Evolutionary conservation across 2,329 filamentous ascomycete species (phyloP).

Genomic region (Harringtonia lauricola): DNA sequence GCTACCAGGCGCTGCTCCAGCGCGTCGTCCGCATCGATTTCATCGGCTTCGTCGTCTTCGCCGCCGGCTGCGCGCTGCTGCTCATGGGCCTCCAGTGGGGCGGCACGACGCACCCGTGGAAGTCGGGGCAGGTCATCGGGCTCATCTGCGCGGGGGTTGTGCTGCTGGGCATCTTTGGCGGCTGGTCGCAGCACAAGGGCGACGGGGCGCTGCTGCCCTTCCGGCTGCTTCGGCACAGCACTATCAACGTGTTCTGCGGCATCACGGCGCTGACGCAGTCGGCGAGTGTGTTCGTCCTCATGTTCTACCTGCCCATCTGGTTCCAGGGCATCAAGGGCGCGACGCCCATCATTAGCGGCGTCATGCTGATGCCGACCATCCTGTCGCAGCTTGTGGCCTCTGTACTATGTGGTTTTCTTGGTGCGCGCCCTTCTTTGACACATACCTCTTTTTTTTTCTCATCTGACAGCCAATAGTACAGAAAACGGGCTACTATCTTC

Average conservation of each 20-base stretch:
- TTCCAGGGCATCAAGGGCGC: conserved; percentile 21
- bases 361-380: conserved; percentile 10
- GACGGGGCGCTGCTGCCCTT: conserved; percentile 26
- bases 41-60: conserved; percentile 29
- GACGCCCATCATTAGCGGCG: conserved; percentile 13
- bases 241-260: conserved; percentile 13
- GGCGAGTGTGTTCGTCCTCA: conserved; percentile 18
- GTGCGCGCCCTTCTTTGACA: not conserved
- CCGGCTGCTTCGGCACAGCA: conserved; percentile 25
- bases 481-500: conserved; percentile 30
- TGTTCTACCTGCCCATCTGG: conserved; percentile 21
- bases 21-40: conserved; percentile 23
- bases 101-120: conserved; percentile 27
- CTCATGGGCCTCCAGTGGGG: conserved; percentile 30
- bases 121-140: conserved; percentile 21
- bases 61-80: conserved; percentile 18
- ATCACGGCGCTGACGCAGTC: conserved; percentile 5
- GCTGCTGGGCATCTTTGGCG: conserved; percentile 17
- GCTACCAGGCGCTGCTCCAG: not conserved
- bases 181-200: conserved; percentile 24
- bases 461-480: conserved; percentile 10
- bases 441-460: not conserved
- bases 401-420: conserved; percentile 4
- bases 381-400: conserved; percentile 6
- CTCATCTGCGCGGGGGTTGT: conserved; percentile 19